Evolutionary conservation across 108 stramenopile species (phyloP), one percentile per base, ranked within the genome.

Genomic region (Cyclotella sp.): DNA sequence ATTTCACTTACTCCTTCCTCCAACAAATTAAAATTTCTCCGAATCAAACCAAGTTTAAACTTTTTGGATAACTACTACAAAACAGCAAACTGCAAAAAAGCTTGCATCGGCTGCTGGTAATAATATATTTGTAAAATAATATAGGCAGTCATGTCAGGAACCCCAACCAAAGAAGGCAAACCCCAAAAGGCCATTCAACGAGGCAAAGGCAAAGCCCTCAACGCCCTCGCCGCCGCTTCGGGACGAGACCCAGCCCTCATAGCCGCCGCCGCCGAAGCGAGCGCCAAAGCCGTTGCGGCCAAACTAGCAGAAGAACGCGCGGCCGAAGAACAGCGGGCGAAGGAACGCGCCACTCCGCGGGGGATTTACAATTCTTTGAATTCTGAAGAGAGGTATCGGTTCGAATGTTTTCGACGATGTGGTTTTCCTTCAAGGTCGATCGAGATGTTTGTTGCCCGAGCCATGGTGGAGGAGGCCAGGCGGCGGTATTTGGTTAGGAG

Each of bases 381-480:
- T 9, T 47, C 64, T 3, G 63, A 72, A 42, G 83, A 84, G 28
- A 74, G 54, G 60, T 80, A 80, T 57, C 83, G 83, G 3, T 84
- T 80, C 34, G 74, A 76, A 40, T 80, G 79, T 45, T 84, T 79
- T 71, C 78, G 83, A 63, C 66, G 79, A 59, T 80, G 83, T 59
- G 79, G 66, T 10, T 84, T 84, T 65, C 58, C 79, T 22, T 76
- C 75, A 0, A 58, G 49, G 49, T 57, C 76, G 27, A 68, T 84
- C 24, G 79, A 81, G 45, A 60, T 60, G 22, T 84, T 84, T 58
- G 79, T 84, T 7, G 79, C 83, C 0, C 43, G 80, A 22, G 64
- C 68, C 30, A 55, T 84, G 29, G 70, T 77, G 26, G 69, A 58
- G 24, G 80, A 80, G 61, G 79, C 74, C 0, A 40, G 76, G 34